Base-by-base conservation (phyloP, 2,329 filamentous ascomycete genomes). In the Colletotrichum liriopes region DNA sequence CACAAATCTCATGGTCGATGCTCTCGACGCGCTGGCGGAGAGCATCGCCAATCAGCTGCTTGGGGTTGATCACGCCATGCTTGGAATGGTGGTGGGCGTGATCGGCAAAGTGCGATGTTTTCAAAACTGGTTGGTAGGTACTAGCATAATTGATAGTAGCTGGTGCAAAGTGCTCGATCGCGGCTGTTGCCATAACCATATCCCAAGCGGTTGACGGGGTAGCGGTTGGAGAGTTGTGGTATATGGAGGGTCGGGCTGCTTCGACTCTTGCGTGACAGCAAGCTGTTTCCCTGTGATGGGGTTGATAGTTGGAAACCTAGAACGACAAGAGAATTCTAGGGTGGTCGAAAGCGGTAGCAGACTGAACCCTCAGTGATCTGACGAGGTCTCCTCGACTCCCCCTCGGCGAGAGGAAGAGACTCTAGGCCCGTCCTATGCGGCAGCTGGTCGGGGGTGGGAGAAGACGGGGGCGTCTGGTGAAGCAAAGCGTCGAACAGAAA, bases 371-470 rank as follows among this genome's bases (percentile, higher is more conserved):
- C 89, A 89, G 89, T 92, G 90, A 92, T 92, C 91, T 93, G 94
- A 93, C 94, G 93, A 94, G 94, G 94, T 93, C 94, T 96, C 93
- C 93, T 94, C 93, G 95, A 98, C 94, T 96, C 96, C 97, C 96
- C 96, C 96, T 95, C 96, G 85, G 87, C 88, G 88, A 96, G 96
- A 98, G 95, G 96, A 98, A 98, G 96, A 97, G 95, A 93, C 93
- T 92, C 90, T 91, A 91, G 92, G 92, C 91, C 91, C 92, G 93
- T 97, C 94, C 94, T 98, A 99, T 99, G 96, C 96, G 96, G 96
- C 96, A 98, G 96, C 94, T 97, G 93, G 90, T 87, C 86, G 84
- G 86, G 85, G 85, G 89, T 85, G 83, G 89, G 86, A 82, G 86
- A 89, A 84, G 88, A 89, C 83, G 84, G 81, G 77, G 86, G 79